phyloP scores from a whole-genome alignment of 768 basidiomycete genomes.

The Neoboletus subvelutipes region DNA sequence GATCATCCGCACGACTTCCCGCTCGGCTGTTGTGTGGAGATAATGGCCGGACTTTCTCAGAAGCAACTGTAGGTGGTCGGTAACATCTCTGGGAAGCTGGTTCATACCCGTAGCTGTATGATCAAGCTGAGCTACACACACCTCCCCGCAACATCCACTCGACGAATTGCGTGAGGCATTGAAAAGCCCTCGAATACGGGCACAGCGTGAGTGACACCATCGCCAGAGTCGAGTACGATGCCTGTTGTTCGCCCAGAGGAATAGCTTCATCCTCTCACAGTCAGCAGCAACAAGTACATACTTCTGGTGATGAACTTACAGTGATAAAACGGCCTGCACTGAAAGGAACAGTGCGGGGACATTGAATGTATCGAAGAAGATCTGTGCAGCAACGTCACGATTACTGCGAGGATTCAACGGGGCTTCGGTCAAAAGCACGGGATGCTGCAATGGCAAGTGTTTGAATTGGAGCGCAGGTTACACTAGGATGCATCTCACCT shows the following conservation, averaged over 20 bases:
- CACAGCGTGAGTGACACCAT: conserved; percentile 98
- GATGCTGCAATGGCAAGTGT: conserved; percentile 62
- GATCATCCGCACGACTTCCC: conserved; percentile 94
- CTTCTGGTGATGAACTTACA: conserved; percentile 56
- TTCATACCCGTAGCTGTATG: not conserved
- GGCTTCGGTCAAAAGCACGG: conserved; percentile 95
- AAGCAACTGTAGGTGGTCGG: conserved; percentile 91
- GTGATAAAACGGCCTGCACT: conserved; percentile 93
- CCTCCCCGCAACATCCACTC: conserved; percentile 97
- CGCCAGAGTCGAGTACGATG: conserved; percentile 98
- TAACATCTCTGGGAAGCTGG: conserved; percentile 71
- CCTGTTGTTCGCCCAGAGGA: conserved; percentile 98
- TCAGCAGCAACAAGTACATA: conserved; percentile 11
- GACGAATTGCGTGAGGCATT: conserved; percentile 96
- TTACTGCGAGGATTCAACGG: conserved; percentile 96
- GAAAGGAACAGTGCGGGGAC: conserved; percentile 96
- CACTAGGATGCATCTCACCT: conserved; percentile 52
- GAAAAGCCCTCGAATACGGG: conserved; percentile 99
- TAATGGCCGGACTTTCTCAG: conserved; percentile 94
- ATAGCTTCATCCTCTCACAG: conserved; percentile 57
- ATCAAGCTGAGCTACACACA: conserved; percentile 32
- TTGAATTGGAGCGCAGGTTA: not conserved
- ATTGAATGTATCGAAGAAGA: conserved; percentile 99
- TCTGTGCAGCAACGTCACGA: conserved; percentile 94
- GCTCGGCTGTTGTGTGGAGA: conserved; percentile 94